phyloP scores from a whole-genome alignment of 1,284 basidiomycete genomes.

The Ceratobasidium sp. region DNA sequence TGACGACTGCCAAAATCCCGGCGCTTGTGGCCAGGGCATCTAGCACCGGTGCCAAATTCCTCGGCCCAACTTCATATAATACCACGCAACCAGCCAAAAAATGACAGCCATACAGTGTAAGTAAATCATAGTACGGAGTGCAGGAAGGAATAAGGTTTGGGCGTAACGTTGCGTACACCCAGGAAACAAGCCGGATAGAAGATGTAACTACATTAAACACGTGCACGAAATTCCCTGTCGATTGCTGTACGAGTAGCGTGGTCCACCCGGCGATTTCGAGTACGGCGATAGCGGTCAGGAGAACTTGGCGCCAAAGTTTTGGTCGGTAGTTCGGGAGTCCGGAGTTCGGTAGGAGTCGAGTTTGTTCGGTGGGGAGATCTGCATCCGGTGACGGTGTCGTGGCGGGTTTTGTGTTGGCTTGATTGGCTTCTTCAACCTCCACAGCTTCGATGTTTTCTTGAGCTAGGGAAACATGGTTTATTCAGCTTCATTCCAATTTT shows the following conservation, averaged over 20 bases:
- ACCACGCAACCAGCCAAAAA: constrained; percentile 35
- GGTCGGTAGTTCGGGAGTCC: constrained; percentile 25
- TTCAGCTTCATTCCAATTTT: no score
- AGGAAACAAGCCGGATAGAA: constrained; percentile 33
- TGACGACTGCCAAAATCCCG: constrained; percentile 26
- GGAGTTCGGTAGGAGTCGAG: constrained; percentile 29
- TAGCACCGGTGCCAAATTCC: neutral
- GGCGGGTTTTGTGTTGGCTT: no score
- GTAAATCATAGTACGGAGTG: constrained; percentile 44
- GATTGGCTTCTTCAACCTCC: no score
- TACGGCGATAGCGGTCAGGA: constrained; percentile 15
- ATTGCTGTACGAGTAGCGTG: neutral
- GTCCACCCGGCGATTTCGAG: constrained; percentile 36
- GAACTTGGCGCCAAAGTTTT: constrained; percentile 38
- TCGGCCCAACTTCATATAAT: constrained; percentile 1
- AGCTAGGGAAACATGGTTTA: no score
- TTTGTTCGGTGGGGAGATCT: constrained; percentile 42
- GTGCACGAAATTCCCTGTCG: constrained; percentile 12
- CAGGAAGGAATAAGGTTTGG: constrained; percentile 35
- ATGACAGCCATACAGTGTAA: constrained; percentile 32
- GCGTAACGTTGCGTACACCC: constrained; percentile 43
- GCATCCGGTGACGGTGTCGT: constrained; percentile 23
- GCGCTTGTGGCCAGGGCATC: neutral
- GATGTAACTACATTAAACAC: constrained; percentile 15
- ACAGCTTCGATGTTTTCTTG: no score